Conservation (phyloP, 1,139 yeast genomes). For the Debaryomyces sp. region DNA sequence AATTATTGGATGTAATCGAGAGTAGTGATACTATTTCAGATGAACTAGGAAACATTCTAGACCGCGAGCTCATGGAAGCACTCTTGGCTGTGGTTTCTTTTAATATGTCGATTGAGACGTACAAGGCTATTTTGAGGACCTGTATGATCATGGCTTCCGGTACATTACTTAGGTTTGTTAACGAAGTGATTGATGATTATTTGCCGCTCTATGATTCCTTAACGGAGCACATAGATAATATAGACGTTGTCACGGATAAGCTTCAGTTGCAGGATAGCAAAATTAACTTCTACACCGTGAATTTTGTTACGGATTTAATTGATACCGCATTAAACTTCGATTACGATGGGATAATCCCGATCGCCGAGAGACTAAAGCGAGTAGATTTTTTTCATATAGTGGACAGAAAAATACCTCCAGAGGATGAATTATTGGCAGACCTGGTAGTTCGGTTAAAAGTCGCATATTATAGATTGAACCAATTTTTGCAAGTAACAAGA, state of each 20-base stretch:
- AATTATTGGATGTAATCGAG: slow-evolving; percentile 48
- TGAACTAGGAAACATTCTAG: slow-evolving; percentile 42
- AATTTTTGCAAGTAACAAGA: slow-evolving; percentile 35
- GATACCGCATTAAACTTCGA: slow-evolving; percentile 44
- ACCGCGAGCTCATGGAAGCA: slow-evolving; percentile 42
- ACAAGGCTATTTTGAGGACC: slow-evolving; percentile 52
- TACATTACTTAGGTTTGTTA: slow-evolving; percentile 39
- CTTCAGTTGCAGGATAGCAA: slow-evolving; percentile 45
- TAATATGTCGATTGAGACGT: slow-evolving; percentile 52
- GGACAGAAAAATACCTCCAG: slow-evolving; percentile 43
- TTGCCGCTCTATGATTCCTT: slow-evolving; percentile 46
- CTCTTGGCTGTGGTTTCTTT: slow-evolving; percentile 47
- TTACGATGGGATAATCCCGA: slow-evolving; percentile 43
- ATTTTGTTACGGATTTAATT: slow-evolving; percentile 50
- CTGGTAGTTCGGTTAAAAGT: slow-evolving; percentile 36
- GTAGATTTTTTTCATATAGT: slow-evolving; percentile 47
- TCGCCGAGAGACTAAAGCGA: slow-evolving; percentile 48
- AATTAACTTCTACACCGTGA: slow-evolving; percentile 46
- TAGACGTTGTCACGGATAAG: slow-evolving; percentile 45
- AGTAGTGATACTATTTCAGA: slow-evolving; percentile 44
- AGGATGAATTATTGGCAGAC: slow-evolving; percentile 37
- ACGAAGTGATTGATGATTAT: slow-evolving; percentile 36
- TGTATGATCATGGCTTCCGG: slow-evolving; percentile 49
- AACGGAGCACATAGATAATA: slow-evolving; percentile 44
- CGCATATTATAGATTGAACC: slow-evolving; percentile 42